Base-by-base conservation (phyloP, 75 land plant genomes). In the Selaginella tamariscina region DNA sequence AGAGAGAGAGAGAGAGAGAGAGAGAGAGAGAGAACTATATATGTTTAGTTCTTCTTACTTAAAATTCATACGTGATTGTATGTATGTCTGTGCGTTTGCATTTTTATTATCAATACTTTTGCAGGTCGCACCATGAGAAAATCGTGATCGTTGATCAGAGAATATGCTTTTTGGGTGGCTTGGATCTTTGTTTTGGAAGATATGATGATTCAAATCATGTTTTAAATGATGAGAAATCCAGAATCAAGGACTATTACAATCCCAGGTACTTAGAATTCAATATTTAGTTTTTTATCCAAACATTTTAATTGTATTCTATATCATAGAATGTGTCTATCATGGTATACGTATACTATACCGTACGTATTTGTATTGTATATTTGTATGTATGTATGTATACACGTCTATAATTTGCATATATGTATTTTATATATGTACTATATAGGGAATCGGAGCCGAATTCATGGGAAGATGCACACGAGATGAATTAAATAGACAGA, bases 51-150 rank as follows among this genome's bases (percentile, higher is more conserved):
- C n/a, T n/a, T n/a, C n/a, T n/a, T n/a, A n/a, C n/a, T n/a, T n/a
- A n/a, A n/a, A n/a, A n/a, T n/a, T n/a, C n/a, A n/a, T n/a, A n/a
- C n/a, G n/a, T n/a, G 20, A 49, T 23, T 15, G 2, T 1, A 39
- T 2, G 27, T 67, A 33, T 32, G 18, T 22, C 31, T 64, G 0
- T 69, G 20, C 32, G 21, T 33, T 21, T 33, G 18, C 1, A 24
- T 21, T 23, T 55, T 70, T 1, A 33, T 29, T 13, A 54, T 29
- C 63, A 33, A 27, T 26, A 60, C 0, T 1, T 55, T 28, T 76
- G 32, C 33, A 89, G 95, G 95, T 94, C 99, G 27, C 99, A 94
- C 72, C 99, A 94, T 82, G 99, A 94, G 76, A 94, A 94, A 70
- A 79, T 94, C 73, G 96, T 94, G 32, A 87, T 94, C 66, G 80